Evolutionary conservation across 306 rosid species (phyloP), one percentile per base, ranked within the genome.

Genomic region (Cucurbita moschata): DNA sequence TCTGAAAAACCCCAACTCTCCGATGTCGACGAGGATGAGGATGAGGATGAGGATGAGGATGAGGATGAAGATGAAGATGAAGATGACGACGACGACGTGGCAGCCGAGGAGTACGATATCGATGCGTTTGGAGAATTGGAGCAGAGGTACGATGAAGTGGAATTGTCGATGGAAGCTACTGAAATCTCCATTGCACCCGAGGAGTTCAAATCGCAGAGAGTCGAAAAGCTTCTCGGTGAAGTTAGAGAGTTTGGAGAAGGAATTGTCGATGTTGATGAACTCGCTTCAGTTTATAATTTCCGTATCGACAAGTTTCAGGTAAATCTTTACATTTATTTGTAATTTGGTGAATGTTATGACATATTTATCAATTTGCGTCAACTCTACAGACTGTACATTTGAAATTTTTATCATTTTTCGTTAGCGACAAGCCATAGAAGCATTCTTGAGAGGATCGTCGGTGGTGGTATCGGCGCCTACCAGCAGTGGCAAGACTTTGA

Each of bases 391-490:
- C 35, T 35, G 15, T 56, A 2, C 16, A 55, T 40, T 51, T 81
- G 16, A 18, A 8, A 9, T 16, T 59, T 59, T 60, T 39, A n/a
- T 63, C 50, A 50, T 23, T 23, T 70, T 76, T 51, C 43, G 69
- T 44, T 73, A 94, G 97, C 79, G 98, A 59, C 85, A 85, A 77
- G 98, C 98, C 43, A 74, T 94, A 50, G 86, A 86, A 79, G 98
- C 97, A 60, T 87, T 94, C 84, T 79, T 94, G 73, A 86, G 89
- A 85, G 96, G 96, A 63, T 94, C 92, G 0, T 94, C 98, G 62
- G 95, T 90, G 58, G 98, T 94, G 82, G 97, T 94, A 69, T 94
- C 98, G 7, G 98, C 97, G 19, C 98, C 98, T 14, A 94, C 98
- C 23, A 90, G 98, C 80, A 88, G 98, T 57, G 98, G 98, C 23